A percentile compares a stretch with the other conserved stretches of the same genome.
phyloP scores from a whole-genome alignment of 176 grass and related monocot genomes.

The Aegilops sharonensis region DNA sequence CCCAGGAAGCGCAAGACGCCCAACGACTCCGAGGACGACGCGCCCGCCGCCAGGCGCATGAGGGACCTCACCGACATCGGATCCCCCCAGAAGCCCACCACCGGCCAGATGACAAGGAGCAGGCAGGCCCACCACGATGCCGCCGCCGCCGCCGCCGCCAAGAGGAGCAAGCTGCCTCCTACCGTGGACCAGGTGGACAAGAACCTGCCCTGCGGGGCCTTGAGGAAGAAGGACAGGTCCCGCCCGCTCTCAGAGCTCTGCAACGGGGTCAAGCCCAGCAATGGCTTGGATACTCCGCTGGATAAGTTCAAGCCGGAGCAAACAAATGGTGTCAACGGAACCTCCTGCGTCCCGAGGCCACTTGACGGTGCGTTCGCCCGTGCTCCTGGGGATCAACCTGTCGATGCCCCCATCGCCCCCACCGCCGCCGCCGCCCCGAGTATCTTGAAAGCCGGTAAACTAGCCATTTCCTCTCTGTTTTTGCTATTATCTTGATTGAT shows the following conservation, averaged over 20 bases:
- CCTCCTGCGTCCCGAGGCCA: conserved; percentile 30
- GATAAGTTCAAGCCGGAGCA: conserved; percentile 20
- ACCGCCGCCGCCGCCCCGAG: conserved; percentile 16
- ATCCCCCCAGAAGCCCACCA: not conserved
- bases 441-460: conserved; percentile 49
- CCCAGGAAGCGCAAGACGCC: conserved; percentile 59
- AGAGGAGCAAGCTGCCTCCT: conserved; percentile 41
- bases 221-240: conserved; percentile 65
- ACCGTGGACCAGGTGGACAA: conserved; percentile 15
- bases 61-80: conserved; percentile 73
- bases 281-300: conserved; percentile 25
- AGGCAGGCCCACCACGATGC: conserved; percentile 26
- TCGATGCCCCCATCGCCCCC: conserved; percentile 29
- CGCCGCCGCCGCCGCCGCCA: conserved; percentile 12
- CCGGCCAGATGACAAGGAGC: conserved; percentile 26
- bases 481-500: not conserved
- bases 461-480: not conserved
- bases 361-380: conserved; percentile 27
- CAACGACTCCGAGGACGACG: conserved; percentile 68
- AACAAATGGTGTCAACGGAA: not conserved
- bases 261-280: conserved; percentile 20
- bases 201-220: conserved; percentile 36
- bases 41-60: conserved; percentile 40
- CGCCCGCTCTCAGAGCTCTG: conserved; percentile 63
- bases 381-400: conserved; percentile 29